phyloP scores from a whole-genome alignment of 169 alveolate genomes.

The Theileria equi region DNA sequence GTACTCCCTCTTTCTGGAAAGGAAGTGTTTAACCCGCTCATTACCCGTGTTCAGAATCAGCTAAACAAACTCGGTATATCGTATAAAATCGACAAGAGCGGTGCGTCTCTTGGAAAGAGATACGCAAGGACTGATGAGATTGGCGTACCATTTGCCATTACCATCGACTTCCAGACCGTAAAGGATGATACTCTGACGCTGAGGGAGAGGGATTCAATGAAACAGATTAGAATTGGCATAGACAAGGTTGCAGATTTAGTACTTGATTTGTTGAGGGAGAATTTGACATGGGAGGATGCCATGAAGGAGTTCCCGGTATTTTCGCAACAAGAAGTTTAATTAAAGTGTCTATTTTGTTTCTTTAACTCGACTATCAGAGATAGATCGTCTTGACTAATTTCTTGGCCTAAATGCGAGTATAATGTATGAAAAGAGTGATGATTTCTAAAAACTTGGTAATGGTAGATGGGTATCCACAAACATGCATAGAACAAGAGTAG shows the following conservation, averaged over 20 bases:
- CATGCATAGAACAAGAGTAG: too few relatives aligned
- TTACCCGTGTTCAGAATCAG: slow-evolving; percentile 62
- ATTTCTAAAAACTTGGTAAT: too few relatives aligned
- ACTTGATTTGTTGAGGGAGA: slow-evolving; percentile 47
- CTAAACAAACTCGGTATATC: slow-evolving; percentile 77
- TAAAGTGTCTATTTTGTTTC: background rate
- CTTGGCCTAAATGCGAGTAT: too few relatives aligned
- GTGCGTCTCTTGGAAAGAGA: slow-evolving; percentile 91
- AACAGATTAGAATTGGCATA: slow-evolving; percentile 87
- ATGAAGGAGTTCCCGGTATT: slow-evolving; percentile 60
- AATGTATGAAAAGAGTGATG: too few relatives aligned
- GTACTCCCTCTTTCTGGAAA: slow-evolving; percentile 90
- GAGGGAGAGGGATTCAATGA: slow-evolving; percentile 92
- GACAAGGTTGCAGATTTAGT: slow-evolving; percentile 63
- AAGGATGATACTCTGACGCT: slow-evolving; percentile 91
- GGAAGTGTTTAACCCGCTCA: slow-evolving; percentile 75
- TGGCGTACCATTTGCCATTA: slow-evolving; percentile 97
- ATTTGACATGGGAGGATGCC: slow-evolving; percentile 71
- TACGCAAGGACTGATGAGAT: slow-evolving; percentile 98
- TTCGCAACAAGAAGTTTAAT: slow-evolving; percentile 59
- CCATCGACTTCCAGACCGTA: slow-evolving; percentile 92
- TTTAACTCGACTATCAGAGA: too few relatives aligned
- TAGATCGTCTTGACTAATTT: too few relatives aligned
- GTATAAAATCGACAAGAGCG: slow-evolving; percentile 88
- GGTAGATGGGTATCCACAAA: too few relatives aligned